Evolutionary conservation across 768 basidiomycete species (phyloP).

Genomic region (Pulveroboletus ravenelii): DNA sequence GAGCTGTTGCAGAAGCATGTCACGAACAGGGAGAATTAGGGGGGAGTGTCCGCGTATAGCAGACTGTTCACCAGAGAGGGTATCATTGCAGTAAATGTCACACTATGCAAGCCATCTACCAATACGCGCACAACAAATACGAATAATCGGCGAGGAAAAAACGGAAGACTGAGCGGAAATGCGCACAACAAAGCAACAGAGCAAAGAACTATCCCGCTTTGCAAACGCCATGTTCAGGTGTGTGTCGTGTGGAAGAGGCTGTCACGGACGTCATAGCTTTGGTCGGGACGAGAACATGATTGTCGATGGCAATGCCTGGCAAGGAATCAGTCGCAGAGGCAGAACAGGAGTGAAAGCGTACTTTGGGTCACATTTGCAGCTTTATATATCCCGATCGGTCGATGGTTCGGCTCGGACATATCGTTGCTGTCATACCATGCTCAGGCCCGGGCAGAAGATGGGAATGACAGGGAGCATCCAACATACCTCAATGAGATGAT

Average conservation of each 20-base stretch:
- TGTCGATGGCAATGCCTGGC: conserved; percentile 76
- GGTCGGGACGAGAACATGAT: conserved; percentile 48
- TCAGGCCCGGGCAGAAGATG: background rate
- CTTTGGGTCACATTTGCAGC: conserved; percentile 85
- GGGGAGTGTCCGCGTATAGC: no score
- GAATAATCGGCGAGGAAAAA: background rate
- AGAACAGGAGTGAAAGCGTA: conserved; percentile 28
- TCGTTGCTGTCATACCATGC: conserved; percentile 56
- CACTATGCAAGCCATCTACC: conserved; percentile 1
- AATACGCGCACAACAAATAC: background rate
- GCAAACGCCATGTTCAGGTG: background rate
- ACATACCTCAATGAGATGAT: conserved; percentile 90
- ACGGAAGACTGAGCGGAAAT: background rate
- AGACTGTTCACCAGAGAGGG: background rate
- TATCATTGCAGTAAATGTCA: conserved; percentile 1
- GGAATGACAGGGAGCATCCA: background rate
- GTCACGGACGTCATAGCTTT: background rate
- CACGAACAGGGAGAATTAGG: background rate
- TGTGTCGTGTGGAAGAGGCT: conserved; percentile 1
- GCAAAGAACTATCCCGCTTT: background rate
- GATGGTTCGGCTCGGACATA: conserved; percentile 96
- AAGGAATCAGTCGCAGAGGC: background rate
- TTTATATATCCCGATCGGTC: conserved; percentile 99
- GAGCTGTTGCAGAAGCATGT: conserved; percentile 21
- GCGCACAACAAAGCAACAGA: background rate